Base-by-base conservation (phyloP, 179 eudicot genomes). In the Sideroxylon spinosum region DNA sequence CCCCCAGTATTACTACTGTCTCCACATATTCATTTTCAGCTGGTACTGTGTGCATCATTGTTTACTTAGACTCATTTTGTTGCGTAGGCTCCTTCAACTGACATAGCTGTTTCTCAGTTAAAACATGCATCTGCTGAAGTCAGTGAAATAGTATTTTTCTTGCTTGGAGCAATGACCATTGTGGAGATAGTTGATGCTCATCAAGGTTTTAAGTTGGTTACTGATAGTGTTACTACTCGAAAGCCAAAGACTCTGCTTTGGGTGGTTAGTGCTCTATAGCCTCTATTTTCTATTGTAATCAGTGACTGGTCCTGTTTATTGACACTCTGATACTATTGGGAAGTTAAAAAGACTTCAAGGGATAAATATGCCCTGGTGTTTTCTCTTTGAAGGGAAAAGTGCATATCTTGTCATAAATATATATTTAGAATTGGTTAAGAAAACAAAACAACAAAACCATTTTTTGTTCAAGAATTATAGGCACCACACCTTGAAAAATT, bases 121-220 rank as follows among this genome's bases (percentile, higher is more conserved):
- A 79, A 89, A 74, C 97, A 86, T 84, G 99, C 98, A 84, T 91
- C 96, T 76, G 93, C 91, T 81, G 96, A 93, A 90, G 99, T 95
- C 81, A 93, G 99, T 82, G 89, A 93, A 86, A 94, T 93, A 79
- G 98, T 95, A 79, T 92, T 95, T 85, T 95, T 95, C 86, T 83
- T 94, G 89, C 90, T 95, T 75, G 99, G 99, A 75, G 99, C 98
- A 74, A 95, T 95, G 99, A 95, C 99, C 71, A 93, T 95, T 77
- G 99, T 95, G 46, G 99, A 93, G 80, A 95, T 95, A 76, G 90
- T 95, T 68, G 99, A 95, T 88, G 98, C 99, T 87, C 99, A 95
- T 89, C 99, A 95, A 85, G 98, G 99, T 28, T 94, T 72, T 60
- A 60, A 60, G 64, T 87, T 95, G 77, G 92, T 95, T 66, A 95